These are phyloP conservation scores for Pilasporangium apinafurcum DNA, from an alignment of 352 stramenopile genomes.

Conservation along the genomic window DNA sequence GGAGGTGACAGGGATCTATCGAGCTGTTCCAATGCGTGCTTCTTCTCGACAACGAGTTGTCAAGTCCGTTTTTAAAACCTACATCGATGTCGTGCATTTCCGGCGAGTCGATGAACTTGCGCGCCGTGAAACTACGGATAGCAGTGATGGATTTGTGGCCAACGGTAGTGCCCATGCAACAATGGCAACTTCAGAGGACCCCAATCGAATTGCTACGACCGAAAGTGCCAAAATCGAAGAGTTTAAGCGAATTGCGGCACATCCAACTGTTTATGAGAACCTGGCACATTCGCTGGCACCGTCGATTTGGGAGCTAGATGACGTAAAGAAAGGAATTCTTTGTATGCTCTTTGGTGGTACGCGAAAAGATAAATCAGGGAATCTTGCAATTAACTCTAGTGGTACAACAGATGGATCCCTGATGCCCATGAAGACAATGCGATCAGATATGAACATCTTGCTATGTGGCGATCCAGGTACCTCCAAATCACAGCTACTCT, in stretches of 20 bases:
- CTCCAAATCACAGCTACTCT: constrained; percentile 98
- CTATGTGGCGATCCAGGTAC: constrained; percentile 97
- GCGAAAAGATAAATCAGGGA: constrained; percentile 56
- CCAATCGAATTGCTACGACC: constrained; percentile 41
- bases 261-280: constrained; percentile 81
- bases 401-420: constrained; percentile 35
- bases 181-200: constrained; percentile 7
- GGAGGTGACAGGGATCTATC: constrained; percentile 96
- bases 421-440: constrained; percentile 59
- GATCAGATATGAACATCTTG: constrained; percentile 98
- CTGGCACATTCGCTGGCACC: constrained; percentile 73
- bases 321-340: constrained; percentile 98
- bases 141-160: background rate
- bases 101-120: constrained; percentile 81
- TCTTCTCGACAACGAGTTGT: constrained; percentile 93
- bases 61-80: constrained; percentile 98
- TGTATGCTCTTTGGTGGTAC: constrained; percentile 99
- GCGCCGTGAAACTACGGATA: constrained; percentile 24
- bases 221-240: constrained; percentile 54
- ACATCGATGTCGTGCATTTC: constrained; percentile 99
- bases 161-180: no score
- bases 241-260: constrained; percentile 68
- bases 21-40: constrained; percentile 91
- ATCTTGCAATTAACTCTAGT: constrained; percentile 4
- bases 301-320: constrained; percentile 94